Conservation (phyloP, 352 stramenopile species). For the Blastocystis sp. region DNA sequence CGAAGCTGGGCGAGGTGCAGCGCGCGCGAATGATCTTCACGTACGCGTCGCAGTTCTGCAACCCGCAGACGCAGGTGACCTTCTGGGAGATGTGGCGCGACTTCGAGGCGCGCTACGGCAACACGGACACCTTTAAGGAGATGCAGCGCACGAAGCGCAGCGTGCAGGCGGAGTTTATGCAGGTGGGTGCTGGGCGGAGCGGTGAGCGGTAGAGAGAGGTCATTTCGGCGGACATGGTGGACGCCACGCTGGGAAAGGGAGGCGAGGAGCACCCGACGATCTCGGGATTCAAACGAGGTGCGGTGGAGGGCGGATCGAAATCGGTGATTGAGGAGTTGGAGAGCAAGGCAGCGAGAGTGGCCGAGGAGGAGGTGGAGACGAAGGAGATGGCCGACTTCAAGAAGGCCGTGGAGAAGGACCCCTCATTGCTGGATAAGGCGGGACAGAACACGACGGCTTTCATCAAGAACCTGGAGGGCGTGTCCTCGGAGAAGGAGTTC, state of each 20-base stretch:
- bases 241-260: slow-evolving; percentile 12
- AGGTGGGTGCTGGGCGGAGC: slow-evolving; percentile 69
- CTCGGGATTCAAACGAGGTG: slow-evolving; percentile 37
- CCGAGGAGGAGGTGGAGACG: neutral
- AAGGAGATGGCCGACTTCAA: slow-evolving; percentile 53
- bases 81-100: slow-evolving; percentile 92
- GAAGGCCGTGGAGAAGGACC: slow-evolving; percentile 36
- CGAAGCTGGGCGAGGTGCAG: slow-evolving; percentile 90
- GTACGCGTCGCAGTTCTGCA: slow-evolving; percentile 93
- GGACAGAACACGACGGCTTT: slow-evolving; percentile 10
- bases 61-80: slow-evolving; percentile 85
- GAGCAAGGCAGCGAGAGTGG: slow-evolving; percentile 33
- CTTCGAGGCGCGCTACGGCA: slow-evolving; percentile 82
- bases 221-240: slow-evolving; percentile 44
- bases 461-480: slow-evolving; percentile 61
- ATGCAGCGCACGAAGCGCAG: slow-evolving; percentile 96
- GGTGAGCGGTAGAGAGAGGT: slow-evolving; percentile 41
- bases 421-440: slow-evolving; percentile 29
- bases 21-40: slow-evolving; percentile 88
- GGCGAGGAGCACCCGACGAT: slow-evolving; percentile 44
- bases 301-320: slow-evolving; percentile 44
- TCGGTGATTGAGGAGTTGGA: slow-evolving; percentile 31
- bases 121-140: slow-evolving; percentile 96
- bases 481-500: slow-evolving; percentile 28
- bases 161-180: slow-evolving; percentile 89